Evolutionary conservation across 2,329 filamentous ascomycete genomes (phyloP), one percentile per base, ranked within the genome.

Genomic region (Zymoseptoria pseudotritici): DNA sequence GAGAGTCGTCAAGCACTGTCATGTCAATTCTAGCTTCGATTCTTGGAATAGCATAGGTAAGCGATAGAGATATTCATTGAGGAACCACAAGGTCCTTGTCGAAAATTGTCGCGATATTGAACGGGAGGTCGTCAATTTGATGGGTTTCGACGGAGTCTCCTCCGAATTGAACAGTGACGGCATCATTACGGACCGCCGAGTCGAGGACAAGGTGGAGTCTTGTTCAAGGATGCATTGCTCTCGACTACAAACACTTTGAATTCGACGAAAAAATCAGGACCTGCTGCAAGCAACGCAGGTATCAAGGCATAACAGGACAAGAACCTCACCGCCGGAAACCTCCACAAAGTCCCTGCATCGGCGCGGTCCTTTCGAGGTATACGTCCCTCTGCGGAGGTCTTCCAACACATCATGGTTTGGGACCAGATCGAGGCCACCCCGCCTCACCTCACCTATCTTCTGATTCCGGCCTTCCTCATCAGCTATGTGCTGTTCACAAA

Each of bases 341-440:
- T 42, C 4, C 36, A 11, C 36, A 13, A 17, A 42, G 36, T 42
- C 36, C 36, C 36, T 42, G 36, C 36, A 46, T 46, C 36, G 26
- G 26, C 26, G 13, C 36, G 13, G 11, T 6, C 17, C 36, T 46
- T 17, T 17, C 36, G 17, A n/a, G 17, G 36, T 42, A 42, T 13
- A 42, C 36, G 36, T 42, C 36, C 11, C 36, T 46, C 36, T 46
- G 17, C n/a, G 50, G 20, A 53, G 17, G 22, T 22, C 22, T 29
- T 21, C 20, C 22, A 53, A 50, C 24, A 50, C 24, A 54, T 36
- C n/a, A 63, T 63, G 65, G 65, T 61, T 9, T 80, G 77, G 77
- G 71, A 72, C 19, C 76, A 79, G 65, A 72, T 79, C 26, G 77
- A 79, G 69, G 71, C 76, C 10, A 79, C 77, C 2, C 75, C 75